Base-by-base conservation (phyloP, 495 filamentous ascomycete species). In the Clavariopsis aquatica region DNA sequence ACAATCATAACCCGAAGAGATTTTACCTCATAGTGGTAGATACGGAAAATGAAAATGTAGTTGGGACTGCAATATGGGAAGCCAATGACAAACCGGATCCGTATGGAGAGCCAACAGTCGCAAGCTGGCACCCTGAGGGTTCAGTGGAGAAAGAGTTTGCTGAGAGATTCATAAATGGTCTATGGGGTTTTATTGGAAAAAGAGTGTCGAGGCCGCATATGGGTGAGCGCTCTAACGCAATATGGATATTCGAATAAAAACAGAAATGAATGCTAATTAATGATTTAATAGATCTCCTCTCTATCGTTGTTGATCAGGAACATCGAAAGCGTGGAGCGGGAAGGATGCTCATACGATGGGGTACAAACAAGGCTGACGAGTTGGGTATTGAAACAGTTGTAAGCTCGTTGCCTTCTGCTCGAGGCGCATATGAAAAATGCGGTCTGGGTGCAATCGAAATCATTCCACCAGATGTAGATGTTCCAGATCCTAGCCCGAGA, bases 331-430 rank as follows among this genome's bases (percentile, higher is more conserved):
- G 56, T 4, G 73, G 77, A 0, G 71, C 75, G 15, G 77, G 73
- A 0, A 68, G 73, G 23, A 57, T 75, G 49, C 68, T 79, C 1
- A 72, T 77, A 62, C 49, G 71, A 26, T 77, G 74, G 77, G 75
- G 75, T 0, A 75, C 72, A 41, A 54, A 57, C 27, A 76, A 72
- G 52, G 74, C 73, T 8, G 71, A 77, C 57, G 71, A 74, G n/a
- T 27, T 74, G 45, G 72, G 72, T 0, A 57, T 76, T n/a, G 74
- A 78, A 43, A 72, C 73, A 26, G 76, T 72, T 22, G 58, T 78
- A 0, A 73, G 75, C 63, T 65, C 71, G 1, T 71, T 73, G 34
- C 64, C 54, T 6, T 46, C 52, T 20, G 75, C 70, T 9, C 34
- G 57, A 10, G 75, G 71, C 36, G 41, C 76, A n/a, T 78, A 79